Base-by-base conservation (phyloP, 305 asterid genomes). In the Fraxinus floribunda region DNA sequence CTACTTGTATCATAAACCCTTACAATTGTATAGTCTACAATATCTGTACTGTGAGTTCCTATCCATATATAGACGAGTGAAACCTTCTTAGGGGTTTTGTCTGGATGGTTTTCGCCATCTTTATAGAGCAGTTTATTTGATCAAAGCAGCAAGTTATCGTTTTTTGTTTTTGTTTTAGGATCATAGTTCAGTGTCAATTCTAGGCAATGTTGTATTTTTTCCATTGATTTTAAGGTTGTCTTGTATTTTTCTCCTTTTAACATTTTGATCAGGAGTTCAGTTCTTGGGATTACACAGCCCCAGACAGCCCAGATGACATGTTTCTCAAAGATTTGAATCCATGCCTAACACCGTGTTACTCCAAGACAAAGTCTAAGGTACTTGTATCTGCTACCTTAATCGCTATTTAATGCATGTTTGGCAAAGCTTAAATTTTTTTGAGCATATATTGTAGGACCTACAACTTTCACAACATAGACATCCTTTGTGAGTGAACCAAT, bases 261-360 rank as follows among this genome's bases (percentile, higher is more conserved):
- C 84, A 89, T 90, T 88, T 74, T 80, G 88, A 88, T 68, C 91
- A 91, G 89, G 97, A 85, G 80, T 95, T 87, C 78, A 89, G 97
- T 85, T 91, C 97, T 0, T 93, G 88, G 52, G 94, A 91, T 77
- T 91, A 88, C 80, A 88, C 93, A 3, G 86, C 92, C 10, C 93
- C 95, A 0, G 89, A 89, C 5, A 94, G 95, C 82, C 95, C 97
- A 85, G 99, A 94, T 49, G 97, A 92, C 86, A 90, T 93, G 96
- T 85, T 93, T 79, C 88, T 93, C 86, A 91, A 92, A 78, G 97
- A 95, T 86, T 86, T 94, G 82, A 95, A 95, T 85, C 99, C 97
- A 30, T 95, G 99, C 89, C 86, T 95, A 66, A 95, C 99, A 35
- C 99, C 98, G 82, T 88, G 83, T 82, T 89, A 90, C 83, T 82